Conservation (phyloP, 106 monocot genomes). For the Phalaenopsis equestris region DNA sequence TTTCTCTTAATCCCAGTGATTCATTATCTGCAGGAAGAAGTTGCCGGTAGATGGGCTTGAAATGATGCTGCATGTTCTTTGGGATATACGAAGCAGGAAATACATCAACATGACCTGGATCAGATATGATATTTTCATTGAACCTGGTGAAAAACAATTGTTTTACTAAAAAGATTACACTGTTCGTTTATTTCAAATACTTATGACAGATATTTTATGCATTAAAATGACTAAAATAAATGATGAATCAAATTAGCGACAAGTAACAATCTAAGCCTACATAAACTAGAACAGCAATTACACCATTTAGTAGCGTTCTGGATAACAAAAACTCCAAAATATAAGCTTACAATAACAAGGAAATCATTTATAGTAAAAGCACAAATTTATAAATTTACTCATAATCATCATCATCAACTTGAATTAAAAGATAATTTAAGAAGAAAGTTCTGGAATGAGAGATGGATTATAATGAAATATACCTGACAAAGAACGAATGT, state of each 20-base stretch:
- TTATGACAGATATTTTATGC: background rate
- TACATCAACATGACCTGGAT: slow-evolving; percentile 87
- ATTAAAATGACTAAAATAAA: background rate
- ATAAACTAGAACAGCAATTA: background rate
- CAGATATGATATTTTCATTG: slow-evolving; percentile 84
- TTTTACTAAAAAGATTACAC: slow-evolving; percentile 12
- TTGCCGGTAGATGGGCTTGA: slow-evolving; percentile 38
- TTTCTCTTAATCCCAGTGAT: slow-evolving; percentile 5
- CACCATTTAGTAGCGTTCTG: background rate
- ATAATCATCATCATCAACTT: background rate
- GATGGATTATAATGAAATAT: no score
- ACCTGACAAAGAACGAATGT: no score
- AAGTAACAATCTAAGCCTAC: background rate
- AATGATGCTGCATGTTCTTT: slow-evolving; percentile 49
- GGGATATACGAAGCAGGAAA: slow-evolving; percentile 75
- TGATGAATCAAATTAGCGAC: background rate
- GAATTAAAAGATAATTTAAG: no score
- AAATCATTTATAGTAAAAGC: background rate
- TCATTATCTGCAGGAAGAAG: background rate
- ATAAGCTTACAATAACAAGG: background rate
- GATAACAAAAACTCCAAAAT: background rate
- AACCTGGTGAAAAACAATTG: slow-evolving; percentile 58
- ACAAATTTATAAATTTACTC: background rate
- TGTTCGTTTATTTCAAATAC: background rate
- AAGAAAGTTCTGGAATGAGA: no score